Evolutionary conservation across 1,139 yeast species (phyloP).

Genomic region (Starmera stellimalicola): DNA sequence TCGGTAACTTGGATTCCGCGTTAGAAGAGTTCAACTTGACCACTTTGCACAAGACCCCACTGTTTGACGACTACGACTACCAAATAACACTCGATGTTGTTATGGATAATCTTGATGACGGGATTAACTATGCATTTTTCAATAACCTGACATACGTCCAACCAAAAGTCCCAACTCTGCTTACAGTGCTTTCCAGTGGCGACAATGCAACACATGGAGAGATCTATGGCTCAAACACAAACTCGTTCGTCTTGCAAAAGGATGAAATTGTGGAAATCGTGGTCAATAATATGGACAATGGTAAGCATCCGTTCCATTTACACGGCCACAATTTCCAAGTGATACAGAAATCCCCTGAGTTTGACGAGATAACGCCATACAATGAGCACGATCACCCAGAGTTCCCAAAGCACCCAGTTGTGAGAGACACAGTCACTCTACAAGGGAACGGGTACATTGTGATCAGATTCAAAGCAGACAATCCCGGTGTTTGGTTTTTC

Average conservation of each 20-base stretch:
- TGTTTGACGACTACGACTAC: conserved; percentile 51
- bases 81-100: conserved; percentile 47
- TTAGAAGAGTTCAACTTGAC: conserved; percentile 49
- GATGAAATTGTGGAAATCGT: conserved; percentile 61
- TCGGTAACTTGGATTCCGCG: conserved; percentile 17
- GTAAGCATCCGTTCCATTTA: conserved; percentile 75
- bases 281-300: conserved; percentile 61
- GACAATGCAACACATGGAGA: conserved; percentile 34
- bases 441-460: conserved; percentile 60
- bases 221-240: conserved; percentile 62
- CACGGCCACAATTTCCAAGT: conserved; percentile 75
- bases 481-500: conserved; percentile 83
- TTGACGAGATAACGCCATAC: conserved; percentile 47
- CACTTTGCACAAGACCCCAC: conserved; percentile 33
- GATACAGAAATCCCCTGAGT: conserved; percentile 45
- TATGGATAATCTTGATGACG: conserved; percentile 65
- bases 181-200: conserved; percentile 45
- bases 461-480: conserved; percentile 58
- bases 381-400: conserved; percentile 34
- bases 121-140: conserved; percentile 69
- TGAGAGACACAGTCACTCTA: conserved; percentile 58
- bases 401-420: conserved; percentile 50
- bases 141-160: conserved; percentile 52
- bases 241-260: conserved; percentile 49
- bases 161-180: conserved; percentile 60